Percentiles rank a stretch among this genome's conserved stretches.
Evolutionary conservation across 1,284 basidiomycete species (phyloP).

Genomic region (Kalmanozyma brasiliensis): DNA sequence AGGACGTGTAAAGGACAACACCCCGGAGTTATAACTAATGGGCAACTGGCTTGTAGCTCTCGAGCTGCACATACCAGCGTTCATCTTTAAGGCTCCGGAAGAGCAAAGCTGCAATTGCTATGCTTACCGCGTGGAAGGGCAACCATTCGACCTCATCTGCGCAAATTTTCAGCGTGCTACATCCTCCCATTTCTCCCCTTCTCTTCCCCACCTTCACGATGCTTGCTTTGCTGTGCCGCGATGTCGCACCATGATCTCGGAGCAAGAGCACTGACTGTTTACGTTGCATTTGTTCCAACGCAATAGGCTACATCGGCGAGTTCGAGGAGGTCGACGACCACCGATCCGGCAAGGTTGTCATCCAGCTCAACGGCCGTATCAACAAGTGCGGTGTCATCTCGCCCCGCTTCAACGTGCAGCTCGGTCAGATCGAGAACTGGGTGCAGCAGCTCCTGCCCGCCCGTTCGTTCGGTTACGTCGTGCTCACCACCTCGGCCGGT

Average conservation of each 20-base stretch:
- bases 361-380: conserved; percentile 96
- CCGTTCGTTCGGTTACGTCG: conserved; percentile 95
- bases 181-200: conserved; percentile 9
- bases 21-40: conserved; percentile 67
- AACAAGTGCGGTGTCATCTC: conserved; percentile 99
- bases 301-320: conserved; percentile 94
- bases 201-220: conserved; percentile 1
- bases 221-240: conserved; percentile 3
- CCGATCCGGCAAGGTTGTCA: conserved; percentile 96
- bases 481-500: conserved; percentile 95
- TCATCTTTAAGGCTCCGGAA: conserved; percentile 68
- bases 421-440: conserved; percentile 91
- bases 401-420: conserved; percentile 95
- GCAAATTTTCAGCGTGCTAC: conserved; percentile 56
- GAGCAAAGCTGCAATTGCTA: conserved; percentile 54
- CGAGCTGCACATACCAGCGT: conserved; percentile 43
- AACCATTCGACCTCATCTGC: conserved; percentile 30
- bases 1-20: neutral
- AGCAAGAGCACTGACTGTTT: conserved; percentile 4
- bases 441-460: conserved; percentile 68
- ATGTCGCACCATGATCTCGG: too few species aligned
- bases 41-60: conserved; percentile 47
- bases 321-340: conserved; percentile 99
- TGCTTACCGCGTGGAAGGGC: conserved; percentile 50
- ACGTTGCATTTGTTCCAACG: neutral